phyloP scores from a whole-genome alignment of 371 early-diverging fungal species.

The Saksenaea vasiformis region DNA sequence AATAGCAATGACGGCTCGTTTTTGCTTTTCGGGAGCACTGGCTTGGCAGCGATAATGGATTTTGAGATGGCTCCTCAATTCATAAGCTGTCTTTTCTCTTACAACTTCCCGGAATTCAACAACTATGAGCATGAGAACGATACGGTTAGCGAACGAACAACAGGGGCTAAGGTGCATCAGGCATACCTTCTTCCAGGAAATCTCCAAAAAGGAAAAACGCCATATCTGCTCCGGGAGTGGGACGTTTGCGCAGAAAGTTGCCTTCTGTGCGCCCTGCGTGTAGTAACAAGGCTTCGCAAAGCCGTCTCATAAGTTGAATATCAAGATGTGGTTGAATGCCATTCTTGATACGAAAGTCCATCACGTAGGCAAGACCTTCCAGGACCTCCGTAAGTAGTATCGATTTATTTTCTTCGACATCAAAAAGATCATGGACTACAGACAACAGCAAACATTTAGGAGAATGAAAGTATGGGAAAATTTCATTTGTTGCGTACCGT shows the following conservation, averaged over 20 bases:
- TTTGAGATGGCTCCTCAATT: slow-evolving; percentile 76
- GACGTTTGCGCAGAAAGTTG: slow-evolving; percentile 57
- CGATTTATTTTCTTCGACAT: slow-evolving; percentile 68
- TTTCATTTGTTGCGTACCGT: slow-evolving; percentile 55
- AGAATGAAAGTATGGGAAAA: slow-evolving; percentile 16
- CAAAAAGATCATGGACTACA: slow-evolving; percentile 65
- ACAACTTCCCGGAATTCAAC: slow-evolving; percentile 77
- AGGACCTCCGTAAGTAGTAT: slow-evolving; percentile 86
- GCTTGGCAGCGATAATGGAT: slow-evolving; percentile 83
- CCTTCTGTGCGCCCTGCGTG: slow-evolving; percentile 73
- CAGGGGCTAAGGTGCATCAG: neutral
- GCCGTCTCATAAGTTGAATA: slow-evolving; percentile 75
- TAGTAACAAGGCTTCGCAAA: slow-evolving; percentile 82
- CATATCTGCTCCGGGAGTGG: slow-evolving; percentile 80
- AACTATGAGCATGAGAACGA: slow-evolving; percentile 11
- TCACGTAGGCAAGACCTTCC: slow-evolving; percentile 89
- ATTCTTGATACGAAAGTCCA: slow-evolving; percentile 89
- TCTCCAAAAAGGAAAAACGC: slow-evolving; percentile 92
- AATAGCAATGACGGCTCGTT: slow-evolving; percentile 73
- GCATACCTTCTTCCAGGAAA: slow-evolving; percentile 83
- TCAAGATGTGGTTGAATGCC: slow-evolving; percentile 86
- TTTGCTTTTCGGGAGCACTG: slow-evolving; percentile 64
- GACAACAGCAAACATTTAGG: slow-evolving; percentile 5
- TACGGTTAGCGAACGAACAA: neutral
- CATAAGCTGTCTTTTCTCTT: slow-evolving; percentile 70